Base-by-base conservation (phyloP, 2,329 filamentous ascomycete genomes). In the Hysterium pulicare region DNA sequence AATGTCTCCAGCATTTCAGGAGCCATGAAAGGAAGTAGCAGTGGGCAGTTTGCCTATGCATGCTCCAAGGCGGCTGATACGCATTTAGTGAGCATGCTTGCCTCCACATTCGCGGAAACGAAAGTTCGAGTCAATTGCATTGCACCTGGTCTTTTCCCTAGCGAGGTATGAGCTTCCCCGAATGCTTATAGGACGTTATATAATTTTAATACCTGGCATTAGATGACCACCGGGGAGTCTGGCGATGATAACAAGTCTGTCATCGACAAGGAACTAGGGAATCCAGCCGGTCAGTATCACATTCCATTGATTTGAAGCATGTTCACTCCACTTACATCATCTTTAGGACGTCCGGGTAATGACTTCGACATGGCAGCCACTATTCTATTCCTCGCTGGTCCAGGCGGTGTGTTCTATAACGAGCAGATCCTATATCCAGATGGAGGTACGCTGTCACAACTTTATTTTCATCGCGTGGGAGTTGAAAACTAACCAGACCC, bases 1-100 rank as follows among this genome's bases (percentile, higher is more conserved):
- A 80, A 81, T 40, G 72, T 80, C 36, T 66, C 68, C 30, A 75
- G 70, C n/a, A 72, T 76, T 34, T 71, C 69, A 1, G 76, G 75
- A 1, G 55, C 72, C 4, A 70, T 78, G 64, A 78, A 79, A 53
- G 72, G 71, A 1, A 68, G 64, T 36, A 71, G 66, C 46, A 61
- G 50, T n/a, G 76, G 76, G 3, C 75, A 79, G 46, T 76, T 76
- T 45, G 70, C 74, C 0, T 79, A 78, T 49, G 72, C 73, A 2
- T 59, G 68, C 7, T 73, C 68, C 31, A 80, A 80, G 51, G 76
- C 72, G 2, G 70, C 69, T 1, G 67, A 63, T 22, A 72, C 70
- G 2, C 71, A 75, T 47, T 41, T 76, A 15, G 64, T 62, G 20
- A 61, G 71, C 11, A 74, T 73, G 66, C 57, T 75, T 32, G 71